Base-by-base conservation (phyloP, 2,329 filamentous ascomycete genomes). In the Tolypocladium nubicola region DNA sequence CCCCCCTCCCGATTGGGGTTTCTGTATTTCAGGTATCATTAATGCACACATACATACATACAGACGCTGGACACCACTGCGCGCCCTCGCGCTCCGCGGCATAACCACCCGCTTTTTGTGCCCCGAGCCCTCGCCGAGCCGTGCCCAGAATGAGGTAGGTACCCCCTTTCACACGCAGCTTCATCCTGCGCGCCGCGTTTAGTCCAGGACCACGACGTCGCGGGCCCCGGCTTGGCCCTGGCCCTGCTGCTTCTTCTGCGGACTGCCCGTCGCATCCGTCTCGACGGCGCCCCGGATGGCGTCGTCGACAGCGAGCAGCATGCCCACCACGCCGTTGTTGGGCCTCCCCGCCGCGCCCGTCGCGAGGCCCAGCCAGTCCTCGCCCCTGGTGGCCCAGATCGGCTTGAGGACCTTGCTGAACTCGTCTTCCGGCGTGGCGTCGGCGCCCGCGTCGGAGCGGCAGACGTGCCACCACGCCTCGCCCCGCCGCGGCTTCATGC, bases 391-490 rank as follows among this genome's bases (percentile, higher is more conserved):
- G 16, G 73, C 69, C 75, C 79, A 83, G 4, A 82, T 68, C 4
- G 71, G 61, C 61, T 72, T 73, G 56, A 83, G 67, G 7, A 71
- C 68, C 50, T 63, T 62, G 57, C 73, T 69, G 43, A 81, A 66
- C 23, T 66, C 67, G 38, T 75, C 72, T 2, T 68, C 59, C 9
- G 59, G 47, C 14, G 65, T 60, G 35, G 55, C 53, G n/a, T 58
- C 55, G 11, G 55, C 54, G 40, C 54, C 55, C 1, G 56, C 68
- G 19, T 63, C 61, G 11, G 66, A 61, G 4, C 76, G 75, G 60
- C 69, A 71, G 4, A 83, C 67, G 57, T 78, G 75, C 81, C 81
- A 85, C 71, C 75, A 77, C 4, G 74, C 66, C 50, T 75, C 71
- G 30, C 77, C 79, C 41, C 74, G 73, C 19, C 80, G 76, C 11